Percentiles rank a stretch among this genome's conserved stretches.
These are phyloP conservation scores for Apiospora pterosperma DNA, from an alignment of 2,329 filamentous ascomycete species.

Conservation along the genomic window DNA sequence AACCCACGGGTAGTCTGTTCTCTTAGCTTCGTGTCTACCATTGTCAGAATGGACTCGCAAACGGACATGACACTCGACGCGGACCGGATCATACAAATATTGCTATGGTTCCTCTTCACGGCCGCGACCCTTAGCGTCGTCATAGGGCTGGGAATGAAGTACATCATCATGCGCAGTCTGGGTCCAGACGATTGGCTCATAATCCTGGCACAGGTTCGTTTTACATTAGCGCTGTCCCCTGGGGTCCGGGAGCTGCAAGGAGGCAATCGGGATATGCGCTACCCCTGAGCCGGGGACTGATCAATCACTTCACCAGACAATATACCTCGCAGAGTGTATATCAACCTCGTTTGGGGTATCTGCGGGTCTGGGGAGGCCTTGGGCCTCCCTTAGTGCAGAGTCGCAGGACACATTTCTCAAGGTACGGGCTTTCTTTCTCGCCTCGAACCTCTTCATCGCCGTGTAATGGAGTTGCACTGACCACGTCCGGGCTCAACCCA, in stretches of 20 bases:
- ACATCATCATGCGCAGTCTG: slow-evolving; percentile 14
- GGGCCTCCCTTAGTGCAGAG: slow-evolving; percentile 8
- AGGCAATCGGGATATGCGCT: neutral
- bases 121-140: slow-evolving; percentile 12
- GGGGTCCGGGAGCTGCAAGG: too few species aligned
- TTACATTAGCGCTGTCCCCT: neutral
- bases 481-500: neutral
- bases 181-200: slow-evolving; percentile 18
- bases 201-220: slow-evolving; percentile 16
- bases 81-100: too few species aligned
- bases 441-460: neutral
- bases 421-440: neutral
- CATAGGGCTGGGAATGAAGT: slow-evolving; percentile 16
- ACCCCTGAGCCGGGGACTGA: neutral
- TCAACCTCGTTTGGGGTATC: slow-evolving; percentile 17
- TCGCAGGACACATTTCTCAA: neutral
- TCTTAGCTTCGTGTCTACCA: slow-evolving; percentile 8
- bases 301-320: slow-evolving; percentile 9
- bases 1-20: too few species aligned
- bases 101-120: slow-evolving; percentile 12
- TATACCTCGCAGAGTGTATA: slow-evolving; percentile 18
- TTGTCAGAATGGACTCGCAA: too few species aligned
- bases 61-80: too few species aligned
- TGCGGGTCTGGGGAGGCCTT: slow-evolving; percentile 15
- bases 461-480: neutral